These are phyloP conservation scores for Jamesozyma rosinii DNA, from an alignment of 805 yeast species.

Conservation along the genomic window DNA sequence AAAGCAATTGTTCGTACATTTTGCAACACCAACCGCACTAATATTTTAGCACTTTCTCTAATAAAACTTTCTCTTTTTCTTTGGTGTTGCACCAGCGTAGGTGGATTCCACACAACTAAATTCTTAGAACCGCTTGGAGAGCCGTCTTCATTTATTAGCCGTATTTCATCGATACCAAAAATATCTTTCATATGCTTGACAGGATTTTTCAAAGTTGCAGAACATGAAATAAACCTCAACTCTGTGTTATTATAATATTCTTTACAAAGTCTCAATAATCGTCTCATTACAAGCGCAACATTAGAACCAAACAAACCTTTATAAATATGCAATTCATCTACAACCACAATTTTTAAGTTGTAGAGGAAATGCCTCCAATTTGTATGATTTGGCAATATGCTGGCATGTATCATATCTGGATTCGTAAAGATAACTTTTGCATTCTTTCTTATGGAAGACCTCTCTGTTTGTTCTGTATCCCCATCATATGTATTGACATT, in stretches of 20 bases:
- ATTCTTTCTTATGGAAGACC: slow-evolving; percentile 46
- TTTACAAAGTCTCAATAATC: slow-evolving; percentile 52
- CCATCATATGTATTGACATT: slow-evolving; percentile 85
- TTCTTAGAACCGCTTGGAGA: slow-evolving; percentile 77
- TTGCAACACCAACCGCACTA: slow-evolving; percentile 54
- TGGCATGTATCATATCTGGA: slow-evolving; percentile 87
- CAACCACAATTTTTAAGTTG: slow-evolving; percentile 61
- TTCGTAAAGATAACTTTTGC: slow-evolving; percentile 85
- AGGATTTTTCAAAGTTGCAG: slow-evolving; percentile 84
- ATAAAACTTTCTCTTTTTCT: slow-evolving; percentile 63
- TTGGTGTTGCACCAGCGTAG: slow-evolving; percentile 45
- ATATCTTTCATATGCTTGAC: slow-evolving; percentile 58
- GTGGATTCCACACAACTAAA: slow-evolving; percentile 79
- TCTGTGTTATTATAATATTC: slow-evolving; percentile 33
- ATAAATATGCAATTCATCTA: slow-evolving; percentile 82
- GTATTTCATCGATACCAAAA: slow-evolving; percentile 56
- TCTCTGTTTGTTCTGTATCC: slow-evolving; percentile 59
- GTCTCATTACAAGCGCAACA: slow-evolving; percentile 74
- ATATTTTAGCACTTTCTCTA: slow-evolving; percentile 62
- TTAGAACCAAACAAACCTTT: slow-evolving; percentile 89
- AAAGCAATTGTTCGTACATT: slow-evolving; percentile 80
- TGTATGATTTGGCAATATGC: slow-evolving; percentile 69
- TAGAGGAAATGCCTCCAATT: slow-evolving; percentile 63
- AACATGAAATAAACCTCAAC: slow-evolving; percentile 73
- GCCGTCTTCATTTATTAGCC: slow-evolving; percentile 69